Evolutionary conservation across 495 filamentous ascomycete species (phyloP).

Genomic region (Chaetomidium leptoderma): DNA sequence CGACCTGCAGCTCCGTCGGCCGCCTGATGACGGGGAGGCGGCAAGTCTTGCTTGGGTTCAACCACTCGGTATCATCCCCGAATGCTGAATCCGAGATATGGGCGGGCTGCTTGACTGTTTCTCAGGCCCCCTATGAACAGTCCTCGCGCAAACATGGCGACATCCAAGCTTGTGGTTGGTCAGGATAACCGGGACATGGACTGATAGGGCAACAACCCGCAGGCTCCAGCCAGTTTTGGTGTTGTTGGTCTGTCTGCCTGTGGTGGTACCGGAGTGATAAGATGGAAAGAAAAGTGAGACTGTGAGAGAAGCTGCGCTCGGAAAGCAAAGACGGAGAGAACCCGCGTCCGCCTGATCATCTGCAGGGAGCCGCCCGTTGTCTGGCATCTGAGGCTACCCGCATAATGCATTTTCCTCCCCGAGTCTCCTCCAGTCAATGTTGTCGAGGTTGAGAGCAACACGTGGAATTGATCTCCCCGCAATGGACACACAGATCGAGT

Average conservation of each 20-base stretch:
- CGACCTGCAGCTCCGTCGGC: too few relatives aligned
- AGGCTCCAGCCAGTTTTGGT: background rate
- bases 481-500: background rate
- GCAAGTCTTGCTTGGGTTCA: background rate
- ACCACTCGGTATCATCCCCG: too few relatives aligned
- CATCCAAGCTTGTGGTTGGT: background rate
- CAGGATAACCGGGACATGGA: background rate
- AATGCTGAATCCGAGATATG: background rate
- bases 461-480: background rate
- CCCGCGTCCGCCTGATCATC: background rate
- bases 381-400: conserved; percentile 2
- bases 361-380: background rate
- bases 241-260: background rate
- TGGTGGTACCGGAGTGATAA: too few relatives aligned
- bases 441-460: too few relatives aligned
- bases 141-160: background rate
- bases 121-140: background rate
- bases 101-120: background rate
- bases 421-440: background rate
- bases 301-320: too few relatives aligned
- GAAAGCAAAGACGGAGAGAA: background rate
- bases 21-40: too few relatives aligned
- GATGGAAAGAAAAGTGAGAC: too few relatives aligned
- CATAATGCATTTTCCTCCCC: background rate
- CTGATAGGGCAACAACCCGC: conserved; percentile 1